Conservation (phyloP, 108 stramenopile species). For the Aurantiochytrium sp. region DNA sequence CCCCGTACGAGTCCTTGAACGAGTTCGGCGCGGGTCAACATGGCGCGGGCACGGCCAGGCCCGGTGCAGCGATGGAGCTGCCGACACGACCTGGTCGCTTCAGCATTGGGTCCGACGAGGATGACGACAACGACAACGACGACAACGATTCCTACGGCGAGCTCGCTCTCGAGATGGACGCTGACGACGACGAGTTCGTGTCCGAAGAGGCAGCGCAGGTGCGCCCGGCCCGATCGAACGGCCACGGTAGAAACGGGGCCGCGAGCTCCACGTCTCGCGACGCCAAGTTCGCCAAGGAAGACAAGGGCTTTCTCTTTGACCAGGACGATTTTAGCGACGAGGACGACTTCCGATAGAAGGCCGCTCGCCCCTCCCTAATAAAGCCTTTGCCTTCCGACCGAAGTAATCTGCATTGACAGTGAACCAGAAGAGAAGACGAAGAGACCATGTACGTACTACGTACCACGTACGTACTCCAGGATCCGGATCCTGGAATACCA, state of each 20-base stretch:
- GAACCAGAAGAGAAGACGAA: no score
- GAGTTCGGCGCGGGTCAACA: neutral
- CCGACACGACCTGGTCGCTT: neutral
- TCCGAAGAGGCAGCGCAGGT: neutral
- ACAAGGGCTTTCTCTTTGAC: neutral
- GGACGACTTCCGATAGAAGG: neutral
- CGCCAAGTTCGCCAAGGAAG: no score
- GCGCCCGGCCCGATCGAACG: neutral
- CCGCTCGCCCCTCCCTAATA: no score
- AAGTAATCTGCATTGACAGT: no score
- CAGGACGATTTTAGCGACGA: neutral
- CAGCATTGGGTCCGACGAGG: constrained; percentile 9
- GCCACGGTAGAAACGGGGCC: neutral
- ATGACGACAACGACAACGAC: neutral
- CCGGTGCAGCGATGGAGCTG: neutral
- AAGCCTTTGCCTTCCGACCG: no score
- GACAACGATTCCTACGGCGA: neutral
- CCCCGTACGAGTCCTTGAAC: neutral
- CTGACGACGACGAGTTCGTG: neutral
- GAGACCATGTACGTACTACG: no score
- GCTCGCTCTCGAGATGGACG: no score
- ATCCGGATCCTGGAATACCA: no score
- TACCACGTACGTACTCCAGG: no score
- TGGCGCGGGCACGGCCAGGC: neutral
- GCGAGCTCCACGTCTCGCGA: no score